A percentile compares a stretch with the other conserved stretches of the same genome.
phyloP scores from a whole-genome alignment of 2,329 filamentous ascomycete species.

The Fusarium circinatum region DNA sequence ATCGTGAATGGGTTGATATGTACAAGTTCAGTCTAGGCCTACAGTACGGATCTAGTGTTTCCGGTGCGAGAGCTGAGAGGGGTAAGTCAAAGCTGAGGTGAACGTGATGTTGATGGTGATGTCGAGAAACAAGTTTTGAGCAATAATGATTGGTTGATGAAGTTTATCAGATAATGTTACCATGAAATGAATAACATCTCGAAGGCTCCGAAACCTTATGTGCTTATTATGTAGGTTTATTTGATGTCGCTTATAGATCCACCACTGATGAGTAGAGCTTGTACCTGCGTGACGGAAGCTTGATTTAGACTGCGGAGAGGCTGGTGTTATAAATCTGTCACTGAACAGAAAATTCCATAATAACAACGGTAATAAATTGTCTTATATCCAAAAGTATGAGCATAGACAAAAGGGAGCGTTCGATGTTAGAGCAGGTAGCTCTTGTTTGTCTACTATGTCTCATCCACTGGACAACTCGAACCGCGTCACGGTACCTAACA shows the following conservation, averaged over 20 bases:
- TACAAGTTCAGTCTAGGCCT: constrained; percentile 6
- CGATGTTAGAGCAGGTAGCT: constrained; percentile 14
- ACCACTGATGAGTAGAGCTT: constrained; percentile 20
- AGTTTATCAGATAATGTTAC: constrained; percentile 4
- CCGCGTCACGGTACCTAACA: constrained; percentile 30
- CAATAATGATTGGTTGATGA: background rate
- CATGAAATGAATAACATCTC: constrained; percentile 22
- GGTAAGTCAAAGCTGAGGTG: constrained; percentile 14
- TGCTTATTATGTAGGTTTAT: constrained; percentile 4
- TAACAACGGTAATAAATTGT: background rate
- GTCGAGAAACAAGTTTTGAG: background rate
- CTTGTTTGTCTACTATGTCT: constrained; percentile 19
- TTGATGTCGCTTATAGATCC: constrained; percentile 31
- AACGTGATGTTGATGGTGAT: background rate
- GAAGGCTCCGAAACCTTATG: constrained; percentile 11
- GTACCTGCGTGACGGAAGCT: constrained; percentile 17
- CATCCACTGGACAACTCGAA: constrained; percentile 33
- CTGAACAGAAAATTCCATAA: background rate
- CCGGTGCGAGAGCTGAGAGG: constrained; percentile 22
- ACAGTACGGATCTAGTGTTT: background rate
- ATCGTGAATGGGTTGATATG: constrained; percentile 59
- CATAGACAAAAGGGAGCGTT: constrained; percentile 9
- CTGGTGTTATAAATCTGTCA: background rate
- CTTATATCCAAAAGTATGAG: background rate
- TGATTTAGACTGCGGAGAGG: constrained; percentile 9